Base-by-base conservation (phyloP, 2,329 filamentous ascomycete genomes). In the Aspergillus niger region DNA sequence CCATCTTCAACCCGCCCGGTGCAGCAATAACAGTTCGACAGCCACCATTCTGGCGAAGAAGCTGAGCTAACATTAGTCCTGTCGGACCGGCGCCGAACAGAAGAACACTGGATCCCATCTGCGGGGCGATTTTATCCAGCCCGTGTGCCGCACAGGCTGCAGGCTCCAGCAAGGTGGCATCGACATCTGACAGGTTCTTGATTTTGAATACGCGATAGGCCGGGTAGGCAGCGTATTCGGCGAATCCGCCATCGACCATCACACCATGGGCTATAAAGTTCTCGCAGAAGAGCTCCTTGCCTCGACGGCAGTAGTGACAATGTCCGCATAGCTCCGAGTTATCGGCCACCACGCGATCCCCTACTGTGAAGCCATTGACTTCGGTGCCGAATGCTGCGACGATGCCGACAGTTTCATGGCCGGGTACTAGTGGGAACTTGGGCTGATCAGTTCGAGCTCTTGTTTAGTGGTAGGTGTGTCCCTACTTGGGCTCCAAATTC, bases 301-400 rank as follows among this genome's bases (percentile, higher is more conserved):
- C 87, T 58, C 87, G 85, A 64, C 86, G 85, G 79, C 89, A 91
- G 79, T 90, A 90, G 81, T 89, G 90, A 78, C 89, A 91, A 74
- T 87, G 84, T 48, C 85, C 85, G 76, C 89, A 91, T 47, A 90
- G 83, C 72, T 90, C 77, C 3, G 78, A 81, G 70, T 79, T 79
- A 64, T 79, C 77, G 11, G 76, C 86, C 59, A 84, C 85, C 36
- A 90, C 87, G 50, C 86, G 84, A 68, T 89, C 86, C 55, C 87
- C 86, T 58, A 89, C 69, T 52, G 81, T 70, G 74, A 90, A 86
- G 44, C 79, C 82, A 65, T 82, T 84, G 63, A 89, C 86, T 64
- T 85, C 81, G 63, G 80, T 80, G 51, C 84, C 85, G 43, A 85
- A 70, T 10, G 81, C 85, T 32, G 85, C 87, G 58, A 90, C 81